Base-by-base conservation (phyloP, 805 yeast genomes). In the Wickerhamiella azyma region DNA sequence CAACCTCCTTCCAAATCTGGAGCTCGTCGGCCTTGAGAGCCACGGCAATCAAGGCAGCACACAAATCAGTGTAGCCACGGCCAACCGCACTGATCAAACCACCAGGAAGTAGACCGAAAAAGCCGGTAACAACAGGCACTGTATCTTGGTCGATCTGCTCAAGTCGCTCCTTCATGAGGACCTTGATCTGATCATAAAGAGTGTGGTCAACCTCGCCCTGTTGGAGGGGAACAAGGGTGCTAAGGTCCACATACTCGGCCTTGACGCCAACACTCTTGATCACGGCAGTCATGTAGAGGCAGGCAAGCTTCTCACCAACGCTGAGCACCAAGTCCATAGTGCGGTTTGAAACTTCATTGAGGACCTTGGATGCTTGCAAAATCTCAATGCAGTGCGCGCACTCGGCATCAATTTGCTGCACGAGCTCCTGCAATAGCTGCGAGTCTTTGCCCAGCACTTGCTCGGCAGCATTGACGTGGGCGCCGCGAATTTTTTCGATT, bases 1-100 rank as follows among this genome's bases (percentile, higher is more conserved):
- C 98, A 44, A 92, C 98, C 68, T 92, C 98, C 58, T 92, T 92
- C 98, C 98, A 92, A 42, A 92, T 85, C 67, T 92, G 98, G 51
- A 92, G 71, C 65, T 92, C 98, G 39, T 85, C 94, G 5, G 97
- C 96, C 51, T 72, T 76, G 42, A 81, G 65, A 1, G 96, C 98
- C 26, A 92, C 97, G 0, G 98, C 96, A 35, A 86, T 75, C 58
- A 92, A 71, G 1, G 97, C 98, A 16, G 98, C 98, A 70, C 98
- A 92, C 55, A 92, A 69, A 63, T 92, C 98, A 9, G 98, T 92
- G 65, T 92, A 92, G 33, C 98, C 98, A 60, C 98, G 78, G 39
- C 98, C 98, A 47, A 92, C 94, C 44, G 94, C 85, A 57, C 81
- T 81, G 53, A 92, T 68, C 47, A 92, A 68, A 13, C 98, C 97